A percentile compares a stretch with the other conserved stretches of the same genome.
Conservation (phyloP, 2,329 filamentous ascomycete species). For the Plenodomus lindquistii region DNA sequence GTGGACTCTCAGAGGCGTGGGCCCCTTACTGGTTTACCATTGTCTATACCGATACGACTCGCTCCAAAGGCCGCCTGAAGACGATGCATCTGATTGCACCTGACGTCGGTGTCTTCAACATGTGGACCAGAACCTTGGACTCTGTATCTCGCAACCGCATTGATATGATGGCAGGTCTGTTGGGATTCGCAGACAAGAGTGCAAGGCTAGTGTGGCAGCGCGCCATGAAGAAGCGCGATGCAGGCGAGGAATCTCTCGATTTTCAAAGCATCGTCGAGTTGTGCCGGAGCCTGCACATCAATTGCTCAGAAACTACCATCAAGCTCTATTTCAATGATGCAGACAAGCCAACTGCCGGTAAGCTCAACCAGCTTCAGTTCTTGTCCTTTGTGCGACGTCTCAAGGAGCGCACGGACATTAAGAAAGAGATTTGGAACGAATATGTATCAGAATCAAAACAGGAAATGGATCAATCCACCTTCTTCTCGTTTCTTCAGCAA, state of each 20-base stretch:
- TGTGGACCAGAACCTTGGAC: conserved; percentile 85
- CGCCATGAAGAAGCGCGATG: conserved; percentile 71
- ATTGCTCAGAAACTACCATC: conserved; percentile 76
- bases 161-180: conserved; percentile 85
- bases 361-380: conserved; percentile 79
- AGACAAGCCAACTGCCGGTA: conserved; percentile 65
- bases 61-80: conserved; percentile 74
- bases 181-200: conserved; percentile 74
- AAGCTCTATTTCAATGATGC: conserved; percentile 74
- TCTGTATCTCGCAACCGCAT: conserved; percentile 84
- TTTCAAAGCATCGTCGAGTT: conserved; percentile 78
- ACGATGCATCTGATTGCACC: conserved; percentile 86
- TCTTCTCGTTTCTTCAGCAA: conserved; percentile 73
- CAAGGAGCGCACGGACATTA: conserved; percentile 82
- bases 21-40: conserved; percentile 86
- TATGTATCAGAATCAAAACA: conserved; percentile 59
- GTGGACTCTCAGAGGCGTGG: conserved; percentile 67
- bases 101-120: conserved; percentile 68
- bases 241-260: conserved; percentile 72
- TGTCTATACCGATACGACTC: conserved; percentile 78
- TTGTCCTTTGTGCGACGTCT: conserved; percentile 79
- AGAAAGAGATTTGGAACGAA: conserved; percentile 66
- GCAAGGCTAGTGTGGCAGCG: conserved; percentile 83
- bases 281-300: conserved; percentile 89
- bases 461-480: conserved; percentile 71